Percentiles rank a stretch among this genome's conserved stretches.
Conservation (phyloP, 768 basidiomycete species). For the Xerocomellus intermedius region DNA sequence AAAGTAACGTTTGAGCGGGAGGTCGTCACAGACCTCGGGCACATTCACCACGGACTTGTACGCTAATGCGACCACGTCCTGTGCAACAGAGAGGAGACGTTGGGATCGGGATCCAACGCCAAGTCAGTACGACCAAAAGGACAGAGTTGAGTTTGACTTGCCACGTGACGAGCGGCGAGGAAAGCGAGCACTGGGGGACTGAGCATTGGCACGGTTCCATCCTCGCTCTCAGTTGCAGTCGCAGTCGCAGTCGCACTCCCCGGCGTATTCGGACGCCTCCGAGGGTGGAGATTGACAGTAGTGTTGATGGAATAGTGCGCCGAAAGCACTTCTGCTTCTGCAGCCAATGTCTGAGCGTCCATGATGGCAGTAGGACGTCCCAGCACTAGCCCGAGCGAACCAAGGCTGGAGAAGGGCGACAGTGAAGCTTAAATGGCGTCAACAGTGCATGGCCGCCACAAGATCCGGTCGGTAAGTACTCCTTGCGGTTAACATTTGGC, state of each 20-base stretch:
- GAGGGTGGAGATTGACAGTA: neutral
- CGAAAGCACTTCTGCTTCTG: neutral
- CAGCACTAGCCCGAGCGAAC: neutral
- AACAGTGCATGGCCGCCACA: too few species aligned
- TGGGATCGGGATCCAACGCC: neutral
- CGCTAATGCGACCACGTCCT: constrained; percentile 33
- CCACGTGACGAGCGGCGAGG: constrained; percentile 34
- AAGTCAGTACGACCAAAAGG: neutral
- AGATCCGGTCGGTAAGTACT: too few species aligned
- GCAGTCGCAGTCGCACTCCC: neutral
- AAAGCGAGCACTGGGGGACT: constrained; percentile 40
- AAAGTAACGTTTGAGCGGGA: constrained; percentile 56
- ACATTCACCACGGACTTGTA: constrained; percentile 35
- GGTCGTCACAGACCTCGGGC: constrained; percentile 38
- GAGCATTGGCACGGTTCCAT: constrained; percentile 21
- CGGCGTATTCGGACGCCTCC: neutral
- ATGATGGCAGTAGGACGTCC: neutral
- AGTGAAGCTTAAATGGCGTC: too few species aligned
- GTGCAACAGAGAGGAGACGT: constrained; percentile 3
- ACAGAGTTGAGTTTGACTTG: constrained; percentile 9
- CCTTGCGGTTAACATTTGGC: too few species aligned
- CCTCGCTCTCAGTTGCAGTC: neutral
- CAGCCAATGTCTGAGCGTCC: neutral
- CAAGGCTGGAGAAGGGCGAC: neutral
- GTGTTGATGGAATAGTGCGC: neutral